Conservation (phyloP, 2,329 filamentous ascomycete genomes). For the Neopestalotiopsis clavispora region DNA sequence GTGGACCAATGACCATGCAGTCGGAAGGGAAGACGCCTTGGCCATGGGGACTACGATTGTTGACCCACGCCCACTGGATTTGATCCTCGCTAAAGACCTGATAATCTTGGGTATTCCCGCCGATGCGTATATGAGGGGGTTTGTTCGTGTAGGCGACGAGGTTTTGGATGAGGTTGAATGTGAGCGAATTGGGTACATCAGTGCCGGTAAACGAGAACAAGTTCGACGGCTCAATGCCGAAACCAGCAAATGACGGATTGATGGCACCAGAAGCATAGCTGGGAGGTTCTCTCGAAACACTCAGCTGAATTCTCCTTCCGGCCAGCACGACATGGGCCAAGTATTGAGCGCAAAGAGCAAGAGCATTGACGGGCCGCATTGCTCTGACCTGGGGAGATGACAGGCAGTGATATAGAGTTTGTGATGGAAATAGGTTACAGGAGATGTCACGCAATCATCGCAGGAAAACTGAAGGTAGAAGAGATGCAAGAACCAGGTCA, state of each 20-base stretch:
- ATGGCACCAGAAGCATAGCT: conserved; percentile 28
- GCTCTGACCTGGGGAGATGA: neutral
- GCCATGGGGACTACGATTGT: conserved; percentile 42
- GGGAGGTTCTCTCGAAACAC: conserved; percentile 19
- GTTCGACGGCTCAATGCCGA: conserved; percentile 58
- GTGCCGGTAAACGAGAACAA: conserved; percentile 55
- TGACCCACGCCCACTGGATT: conserved; percentile 39
- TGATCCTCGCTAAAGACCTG: conserved; percentile 47
- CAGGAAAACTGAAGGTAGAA: too few species aligned
- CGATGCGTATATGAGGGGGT: conserved; percentile 52
- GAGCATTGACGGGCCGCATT: conserved; percentile 9
- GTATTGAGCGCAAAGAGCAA: conserved; percentile 7
- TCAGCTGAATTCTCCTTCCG: conserved; percentile 13
- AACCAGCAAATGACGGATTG: conserved; percentile 50
- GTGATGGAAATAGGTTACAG: too few species aligned
- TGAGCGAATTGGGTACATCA: conserved; percentile 45
- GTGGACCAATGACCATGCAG: conserved; percentile 50
- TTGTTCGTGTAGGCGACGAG: conserved; percentile 52
- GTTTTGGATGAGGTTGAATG: conserved; percentile 52
- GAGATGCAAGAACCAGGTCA: too few species aligned
- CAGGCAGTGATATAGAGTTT: neutral
- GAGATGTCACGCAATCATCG: too few species aligned
- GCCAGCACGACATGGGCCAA: conserved; percentile 32
- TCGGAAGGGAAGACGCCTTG: conserved; percentile 46
- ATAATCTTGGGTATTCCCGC: conserved; percentile 57